phyloP scores from a whole-genome alignment of 371 early-diverging fungal species.

The Gilbertella persicaria region DNA sequence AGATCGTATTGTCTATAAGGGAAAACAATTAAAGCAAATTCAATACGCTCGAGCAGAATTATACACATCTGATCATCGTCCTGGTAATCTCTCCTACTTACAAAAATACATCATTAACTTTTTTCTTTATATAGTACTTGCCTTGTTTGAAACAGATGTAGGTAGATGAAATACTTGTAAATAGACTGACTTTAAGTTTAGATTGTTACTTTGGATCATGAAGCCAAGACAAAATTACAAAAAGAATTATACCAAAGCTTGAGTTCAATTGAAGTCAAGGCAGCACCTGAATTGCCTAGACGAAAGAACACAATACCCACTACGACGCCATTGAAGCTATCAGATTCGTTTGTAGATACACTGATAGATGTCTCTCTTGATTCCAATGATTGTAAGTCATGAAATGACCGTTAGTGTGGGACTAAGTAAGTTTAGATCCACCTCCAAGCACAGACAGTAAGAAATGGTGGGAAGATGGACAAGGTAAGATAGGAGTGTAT shows the following conservation, averaged over 20 bases:
- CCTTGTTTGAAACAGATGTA: constrained; percentile 50
- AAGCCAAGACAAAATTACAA: constrained; percentile 40
- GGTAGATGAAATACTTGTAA: too few relatives aligned
- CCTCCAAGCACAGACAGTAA: constrained; percentile 40
- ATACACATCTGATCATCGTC: constrained; percentile 79
- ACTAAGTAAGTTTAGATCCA: constrained; percentile 37
- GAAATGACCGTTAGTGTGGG: neutral
- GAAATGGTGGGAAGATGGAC: constrained; percentile 52
- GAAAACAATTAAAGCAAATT: constrained; percentile 42
- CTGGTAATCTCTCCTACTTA: constrained; percentile 60
- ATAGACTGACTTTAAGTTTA: constrained; percentile 7
- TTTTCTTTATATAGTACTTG: constrained; percentile 29
- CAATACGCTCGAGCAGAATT: constrained; percentile 68
- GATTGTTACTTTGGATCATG: constrained; percentile 44
- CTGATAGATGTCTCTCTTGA: constrained; percentile 26
- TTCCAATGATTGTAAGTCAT: constrained; percentile 15
- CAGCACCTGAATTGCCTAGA: constrained; percentile 25
- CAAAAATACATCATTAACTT: too few relatives aligned
- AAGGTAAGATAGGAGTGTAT: constrained; percentile 5
- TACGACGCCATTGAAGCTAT: constrained; percentile 21
- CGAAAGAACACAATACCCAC: constrained; percentile 16
- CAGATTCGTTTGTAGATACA: constrained; percentile 30
- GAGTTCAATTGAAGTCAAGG: constrained; percentile 27
- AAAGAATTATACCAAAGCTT: constrained; percentile 53
- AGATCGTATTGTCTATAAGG: constrained; percentile 77